Percentiles rank a stretch among this genome's conserved stretches.
phyloP scores from a whole-genome alignment of 495 filamentous ascomycete genomes.

The Aspergillus sclerotiicarbonarius region DNA sequence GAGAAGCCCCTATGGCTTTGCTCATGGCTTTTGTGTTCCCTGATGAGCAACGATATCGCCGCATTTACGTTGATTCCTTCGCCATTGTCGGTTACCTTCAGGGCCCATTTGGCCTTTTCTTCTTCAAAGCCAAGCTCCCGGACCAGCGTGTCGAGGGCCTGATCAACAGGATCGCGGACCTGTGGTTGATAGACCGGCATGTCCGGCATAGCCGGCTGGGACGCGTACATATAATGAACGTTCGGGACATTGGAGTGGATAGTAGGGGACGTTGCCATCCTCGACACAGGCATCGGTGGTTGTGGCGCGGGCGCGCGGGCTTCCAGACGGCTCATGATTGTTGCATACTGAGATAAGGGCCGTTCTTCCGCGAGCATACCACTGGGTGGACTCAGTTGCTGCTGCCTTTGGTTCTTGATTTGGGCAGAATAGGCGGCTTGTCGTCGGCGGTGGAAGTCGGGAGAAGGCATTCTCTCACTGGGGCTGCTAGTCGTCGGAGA shows the following conservation, averaged over 20 bases:
- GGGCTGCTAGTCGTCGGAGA: constrained; percentile 8
- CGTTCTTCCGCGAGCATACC: constrained; percentile 41
- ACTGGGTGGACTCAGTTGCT: constrained; percentile 30
- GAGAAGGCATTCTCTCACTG: neutral
- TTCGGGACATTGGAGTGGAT: constrained; percentile 3
- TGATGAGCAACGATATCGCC: constrained; percentile 43
- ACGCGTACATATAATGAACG: constrained; percentile 5
- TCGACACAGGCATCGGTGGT: neutral
- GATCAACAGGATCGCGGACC: constrained; percentile 52
- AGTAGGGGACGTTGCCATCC: neutral
- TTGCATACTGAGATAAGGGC: constrained; percentile 45
- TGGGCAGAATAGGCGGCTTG: constrained; percentile 39
- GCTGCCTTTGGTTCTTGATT: constrained; percentile 34
- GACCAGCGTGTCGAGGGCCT: constrained; percentile 47
- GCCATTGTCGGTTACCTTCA: constrained; percentile 53
- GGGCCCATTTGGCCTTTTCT: constrained; percentile 50
- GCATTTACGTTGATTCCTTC: constrained; percentile 48
- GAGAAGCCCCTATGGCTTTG: constrained; percentile 6
- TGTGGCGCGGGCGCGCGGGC: constrained; percentile 18
- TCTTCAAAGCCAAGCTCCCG: constrained; percentile 46
- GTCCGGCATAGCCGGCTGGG: neutral
- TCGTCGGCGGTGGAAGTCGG: constrained; percentile 31
- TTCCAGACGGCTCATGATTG: constrained; percentile 35
- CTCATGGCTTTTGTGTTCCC: constrained; percentile 37
- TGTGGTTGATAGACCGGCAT: constrained; percentile 26